Evolutionary conservation across 2,329 filamentous ascomycete species (phyloP), one percentile per base, ranked within the genome.

Genomic region (Calonectria multiphialidica): DNA sequence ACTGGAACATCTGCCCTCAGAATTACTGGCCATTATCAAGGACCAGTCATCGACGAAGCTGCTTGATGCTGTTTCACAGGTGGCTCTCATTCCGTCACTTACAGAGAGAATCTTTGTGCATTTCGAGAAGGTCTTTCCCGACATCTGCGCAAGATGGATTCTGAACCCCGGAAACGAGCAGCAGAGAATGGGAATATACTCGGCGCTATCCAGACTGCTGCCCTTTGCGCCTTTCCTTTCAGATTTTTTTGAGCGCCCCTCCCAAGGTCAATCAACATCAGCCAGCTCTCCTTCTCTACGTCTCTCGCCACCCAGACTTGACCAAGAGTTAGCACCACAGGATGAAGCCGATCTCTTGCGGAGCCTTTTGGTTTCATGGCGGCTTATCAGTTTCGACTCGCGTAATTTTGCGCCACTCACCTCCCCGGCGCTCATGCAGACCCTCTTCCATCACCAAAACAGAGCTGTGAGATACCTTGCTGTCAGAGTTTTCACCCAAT

Each of bases 141-240:
- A 98, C 83, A 87, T 97, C 62, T 95, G 93, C 83, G 93, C 95
- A 73, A 88, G 93, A 86, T 98, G 95, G 95, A 87, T 93, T 53
- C 86, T 88, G 79, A 82, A 86, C 81, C 78, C 85, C 33, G 82
- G 83, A 33, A 83, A 81, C 49, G 80, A 83, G 74, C 67, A 82
- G 78, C 76, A 83, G 83, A 77, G 83, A 82, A 78, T 83, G 78
- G 68, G 84, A 40, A 77, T 93, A 65, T 88, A 96, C 74, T 89
- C 92, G 68, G 93, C 94, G 37, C 94, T 98, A 85, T 93, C 94
- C 72, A 90, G 94, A 79, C 88, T 98, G 74, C 83, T 98, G 78
- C 94, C 95, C 21, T 93, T 97, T 86, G 94, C 94, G 76, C 94
- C 95, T 63, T 91, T 96, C 81, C 87, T 98, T 50, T 91, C 93